Percentiles rank a stretch among this genome's conserved stretches.
Conservation (phyloP, 2,329 filamentous ascomycete species). For the Furcasterigmium sp. region DNA sequence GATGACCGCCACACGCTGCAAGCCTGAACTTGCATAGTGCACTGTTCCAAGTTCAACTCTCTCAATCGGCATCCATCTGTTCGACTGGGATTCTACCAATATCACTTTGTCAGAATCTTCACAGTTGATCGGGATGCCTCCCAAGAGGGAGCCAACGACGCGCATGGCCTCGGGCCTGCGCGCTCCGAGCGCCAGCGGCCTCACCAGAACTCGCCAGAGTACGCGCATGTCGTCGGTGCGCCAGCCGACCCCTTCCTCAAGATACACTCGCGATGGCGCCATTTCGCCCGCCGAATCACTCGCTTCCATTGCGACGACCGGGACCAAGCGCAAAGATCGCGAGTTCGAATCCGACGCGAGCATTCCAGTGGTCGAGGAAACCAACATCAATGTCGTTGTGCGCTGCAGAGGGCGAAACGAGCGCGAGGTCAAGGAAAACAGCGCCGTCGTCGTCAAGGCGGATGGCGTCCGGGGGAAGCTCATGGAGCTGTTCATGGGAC, state of each 20-base stretch:
- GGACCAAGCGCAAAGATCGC: slow-evolving; percentile 79
- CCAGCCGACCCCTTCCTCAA: slow-evolving; percentile 8
- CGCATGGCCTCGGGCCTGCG: slow-evolving; percentile 7
- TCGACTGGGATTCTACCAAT: background rate
- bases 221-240: slow-evolving; percentile 11
- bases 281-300: slow-evolving; percentile 69
- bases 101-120: background rate
- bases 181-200: slow-evolving; percentile 6
- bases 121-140: slow-evolving; percentile 6
- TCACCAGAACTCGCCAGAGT: slow-evolving; percentile 1
- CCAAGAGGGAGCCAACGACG: slow-evolving; percentile 14
- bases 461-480: slow-evolving; percentile 82
- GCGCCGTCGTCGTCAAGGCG: slow-evolving; percentile 82
- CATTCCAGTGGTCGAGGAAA: slow-evolving; percentile 57
- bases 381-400: slow-evolving; percentile 97
- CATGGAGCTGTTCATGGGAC: slow-evolving; percentile 86
- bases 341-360: slow-evolving; percentile 53
- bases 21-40: background rate
- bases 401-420: slow-evolving; percentile 89
- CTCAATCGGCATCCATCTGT: background rate
- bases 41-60: background rate
- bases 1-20: background rate
- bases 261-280: slow-evolving; percentile 35
- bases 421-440: slow-evolving; percentile 90
- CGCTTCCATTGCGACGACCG: slow-evolving; percentile 51